A percentile compares a stretch with the other conserved stretches of the same genome.
Evolutionary conservation across 331 rosid species (phyloP).

Genomic region (Acacia pycnantha): DNA sequence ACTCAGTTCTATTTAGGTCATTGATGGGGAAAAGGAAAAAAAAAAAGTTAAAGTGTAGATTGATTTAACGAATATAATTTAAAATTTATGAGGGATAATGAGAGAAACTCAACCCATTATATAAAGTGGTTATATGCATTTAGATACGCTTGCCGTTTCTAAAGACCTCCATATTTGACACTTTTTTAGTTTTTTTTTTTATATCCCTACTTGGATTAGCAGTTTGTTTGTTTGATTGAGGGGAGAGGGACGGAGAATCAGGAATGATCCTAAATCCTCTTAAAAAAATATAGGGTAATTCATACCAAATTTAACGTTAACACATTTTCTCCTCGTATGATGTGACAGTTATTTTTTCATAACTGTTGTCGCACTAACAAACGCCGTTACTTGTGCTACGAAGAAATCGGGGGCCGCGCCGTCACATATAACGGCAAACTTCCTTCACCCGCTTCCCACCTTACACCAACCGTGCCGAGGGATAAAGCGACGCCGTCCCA

Average conservation of each 20-base stretch:
- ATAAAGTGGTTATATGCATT: too few species aligned
- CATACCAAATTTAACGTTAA: neutral
- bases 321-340: neutral
- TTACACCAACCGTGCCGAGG: neutral
- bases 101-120: too few species aligned
- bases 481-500: neutral
- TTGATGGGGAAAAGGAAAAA: too few species aligned
- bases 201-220: neutral
- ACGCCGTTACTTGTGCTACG: neutral
- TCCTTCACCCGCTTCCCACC: neutral
- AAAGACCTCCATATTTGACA: neutral
- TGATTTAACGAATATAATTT: too few species aligned
- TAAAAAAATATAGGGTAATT: neutral
- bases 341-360: neutral
- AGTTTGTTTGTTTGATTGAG: neutral
- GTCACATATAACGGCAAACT: neutral
- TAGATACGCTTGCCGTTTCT: neutral
- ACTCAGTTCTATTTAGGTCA: too few species aligned
- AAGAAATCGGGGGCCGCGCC: neutral
- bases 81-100: accelerated
- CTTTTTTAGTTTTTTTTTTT: too few species aligned
- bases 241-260: neutral
- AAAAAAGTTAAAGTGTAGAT: too few species aligned
- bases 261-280: neutral
- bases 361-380: neutral